Conservation (phyloP, 23 red algal species). For the Pyropia yezoensis region DNA sequence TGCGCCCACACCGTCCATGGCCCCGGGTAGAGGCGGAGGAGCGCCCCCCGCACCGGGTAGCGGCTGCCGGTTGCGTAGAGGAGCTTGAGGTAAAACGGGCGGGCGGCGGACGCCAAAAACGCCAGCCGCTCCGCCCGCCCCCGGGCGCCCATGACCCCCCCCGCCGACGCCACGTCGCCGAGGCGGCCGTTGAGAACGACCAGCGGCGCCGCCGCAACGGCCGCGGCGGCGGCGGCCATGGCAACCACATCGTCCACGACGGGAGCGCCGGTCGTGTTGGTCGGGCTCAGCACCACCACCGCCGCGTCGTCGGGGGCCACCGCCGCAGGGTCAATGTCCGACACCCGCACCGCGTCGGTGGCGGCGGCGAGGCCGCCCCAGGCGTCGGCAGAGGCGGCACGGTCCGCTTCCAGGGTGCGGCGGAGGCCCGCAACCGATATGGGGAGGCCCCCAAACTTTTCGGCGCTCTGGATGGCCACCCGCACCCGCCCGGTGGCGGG, state of each 20-base stretch:
- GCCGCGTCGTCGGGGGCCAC: conserved; percentile 36
- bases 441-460: conserved; percentile 57
- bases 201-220: conserved; percentile 15
- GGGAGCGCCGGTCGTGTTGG: conserved; percentile 60
- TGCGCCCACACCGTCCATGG: conserved; percentile 6
- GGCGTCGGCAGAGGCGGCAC: conserved; percentile 17
- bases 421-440: conserved; percentile 71
- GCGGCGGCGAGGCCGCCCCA: conserved; percentile 28
- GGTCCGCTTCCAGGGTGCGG: conserved; percentile 61
- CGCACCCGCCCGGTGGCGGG: conserved; percentile 9
- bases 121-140: conserved; percentile 47
- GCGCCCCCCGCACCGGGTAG: conserved; percentile 11
- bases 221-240: conserved; percentile 5
- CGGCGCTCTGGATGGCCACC: conserved; percentile 49
- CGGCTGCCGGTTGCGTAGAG: conserved; percentile 55
- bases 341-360: conserved; percentile 5
- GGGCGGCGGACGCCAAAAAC: conserved; percentile 22
- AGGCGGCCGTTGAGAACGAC: conserved; percentile 58
- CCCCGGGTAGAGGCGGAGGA: conserved; percentile 3
- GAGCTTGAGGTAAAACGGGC: conserved; percentile 51
- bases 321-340: conserved; percentile 16
- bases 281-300: conserved; percentile 59
- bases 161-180: conserved; percentile 57
- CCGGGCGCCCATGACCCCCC: conserved; percentile 64
- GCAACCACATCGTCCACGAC: conserved; percentile 23